phyloP scores from a whole-genome alignment of 225 moss, liverwort and hornwort genomes.

The Thuidium tamariscinum region DNA sequence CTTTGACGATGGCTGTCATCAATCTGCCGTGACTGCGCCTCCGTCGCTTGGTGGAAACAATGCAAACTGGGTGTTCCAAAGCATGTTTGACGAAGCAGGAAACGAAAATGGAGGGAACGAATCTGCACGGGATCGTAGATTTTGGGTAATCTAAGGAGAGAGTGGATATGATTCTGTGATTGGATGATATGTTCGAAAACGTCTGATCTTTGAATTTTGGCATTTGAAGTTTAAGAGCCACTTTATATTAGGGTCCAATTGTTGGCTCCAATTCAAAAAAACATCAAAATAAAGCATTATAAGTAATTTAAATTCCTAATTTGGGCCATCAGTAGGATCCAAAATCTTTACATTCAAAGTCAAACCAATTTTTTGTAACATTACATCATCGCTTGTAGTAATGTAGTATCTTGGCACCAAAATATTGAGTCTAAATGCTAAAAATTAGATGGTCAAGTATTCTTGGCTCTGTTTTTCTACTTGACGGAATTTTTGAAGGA shows the following conservation, averaged over 20 bases:
- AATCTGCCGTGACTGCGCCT: neutral
- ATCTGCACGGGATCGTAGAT: neutral
- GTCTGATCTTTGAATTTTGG: neutral
- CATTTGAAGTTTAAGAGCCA: neutral
- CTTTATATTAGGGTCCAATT: neutral
- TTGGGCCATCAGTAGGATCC: fast-evolving
- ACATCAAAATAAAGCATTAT: neutral
- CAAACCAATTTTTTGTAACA: neutral
- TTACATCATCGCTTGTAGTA: fast-evolving
- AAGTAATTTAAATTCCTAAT: neutral
- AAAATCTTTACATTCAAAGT: neutral
- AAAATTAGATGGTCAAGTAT: neutral
- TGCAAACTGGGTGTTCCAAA: neutral
- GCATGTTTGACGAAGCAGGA: neutral
- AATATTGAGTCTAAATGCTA: too few species aligned
- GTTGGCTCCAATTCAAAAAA: neutral
- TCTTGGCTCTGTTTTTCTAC: fast-evolving
- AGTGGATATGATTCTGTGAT: neutral
- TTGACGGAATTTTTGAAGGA: too few species aligned
- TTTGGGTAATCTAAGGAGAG: fast-evolving
- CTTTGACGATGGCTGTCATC: neutral
- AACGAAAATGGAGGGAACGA: neutral
- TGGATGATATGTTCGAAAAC: neutral
- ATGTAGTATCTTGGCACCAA: fast-evolving
- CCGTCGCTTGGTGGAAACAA: neutral